Percentiles rank a stretch among this genome's conserved stretches.
These are phyloP conservation scores for Hypoxylon intermedium DNA, from an alignment of 495 filamentous ascomycete genomes.

Conservation along the genomic window DNA sequence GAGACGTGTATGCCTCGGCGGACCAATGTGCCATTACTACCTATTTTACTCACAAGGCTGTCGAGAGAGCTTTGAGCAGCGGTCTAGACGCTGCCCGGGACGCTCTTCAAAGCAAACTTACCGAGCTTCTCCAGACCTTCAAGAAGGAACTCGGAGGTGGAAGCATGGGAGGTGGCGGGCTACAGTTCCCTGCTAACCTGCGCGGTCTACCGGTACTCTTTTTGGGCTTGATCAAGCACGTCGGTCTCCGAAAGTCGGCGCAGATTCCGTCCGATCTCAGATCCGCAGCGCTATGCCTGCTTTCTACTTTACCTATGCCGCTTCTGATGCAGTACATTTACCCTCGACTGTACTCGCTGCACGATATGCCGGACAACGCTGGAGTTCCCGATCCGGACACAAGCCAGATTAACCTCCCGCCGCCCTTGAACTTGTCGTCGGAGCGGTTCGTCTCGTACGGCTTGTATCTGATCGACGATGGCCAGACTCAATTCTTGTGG, in stretches of 20 bases:
- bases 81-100: conserved; percentile 92
- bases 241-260: conserved; percentile 91
- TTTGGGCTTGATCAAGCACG: conserved; percentile 92
- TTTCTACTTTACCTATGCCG: conserved; percentile 90
- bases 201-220: conserved; percentile 88
- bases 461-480: conserved; percentile 97
- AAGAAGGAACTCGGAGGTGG: conserved; percentile 95
- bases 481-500: conserved; percentile 98
- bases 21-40: conserved; percentile 92
- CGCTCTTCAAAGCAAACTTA: conserved; percentile 83
- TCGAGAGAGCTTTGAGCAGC: conserved; percentile 83
- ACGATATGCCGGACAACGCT: conserved; percentile 97
- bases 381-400: conserved; percentile 84
- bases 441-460: conserved; percentile 88
- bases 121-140: conserved; percentile 94
- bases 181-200: conserved; percentile 94
- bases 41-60: conserved; percentile 97
- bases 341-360: conserved; percentile 88
- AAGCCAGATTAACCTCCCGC: conserved; percentile 86
- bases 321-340: conserved; percentile 98
- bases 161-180: conserved; percentile 87
- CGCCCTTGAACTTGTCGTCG: conserved; percentile 83
- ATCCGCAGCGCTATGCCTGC: conserved; percentile 87
- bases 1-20: conserved; percentile 92
- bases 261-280: conserved; percentile 97